Conservation (phyloP, 371 early-diverging fungal genomes). For the Circinella umbellata region DNA sequence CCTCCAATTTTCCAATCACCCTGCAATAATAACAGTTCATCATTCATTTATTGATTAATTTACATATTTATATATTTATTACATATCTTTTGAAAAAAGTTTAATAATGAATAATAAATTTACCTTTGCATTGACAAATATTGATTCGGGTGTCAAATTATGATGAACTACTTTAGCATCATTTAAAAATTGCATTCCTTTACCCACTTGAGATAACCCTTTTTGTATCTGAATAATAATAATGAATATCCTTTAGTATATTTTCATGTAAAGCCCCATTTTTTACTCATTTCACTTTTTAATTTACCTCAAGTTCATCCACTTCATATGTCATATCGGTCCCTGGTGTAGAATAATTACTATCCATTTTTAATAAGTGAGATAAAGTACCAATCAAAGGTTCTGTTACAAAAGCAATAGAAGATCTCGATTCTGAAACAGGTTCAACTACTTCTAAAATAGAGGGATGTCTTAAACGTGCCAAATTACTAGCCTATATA, state of each 20-base stretch:
- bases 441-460: conserved; percentile 86
- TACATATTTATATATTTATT: no score
- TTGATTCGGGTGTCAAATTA: conserved; percentile 75
- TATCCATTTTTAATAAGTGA: conserved; percentile 66
- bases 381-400: conserved; percentile 71
- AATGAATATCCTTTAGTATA: background rate
- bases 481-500: conserved; percentile 68
- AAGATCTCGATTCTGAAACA: conserved; percentile 73
- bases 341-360: conserved; percentile 45
- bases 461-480: conserved; percentile 84
- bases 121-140: conserved; percentile 81
- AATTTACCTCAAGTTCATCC: conserved; percentile 74
- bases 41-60: no score
- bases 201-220: conserved; percentile 81
- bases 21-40: conserved; percentile 25
- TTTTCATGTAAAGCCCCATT: background rate
- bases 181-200: conserved; percentile 76
- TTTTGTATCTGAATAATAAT: conserved; percentile 68
- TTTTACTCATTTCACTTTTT: background rate
- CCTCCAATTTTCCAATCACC: conserved; percentile 94
- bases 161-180: conserved; percentile 82
- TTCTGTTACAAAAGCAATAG: conserved; percentile 84
- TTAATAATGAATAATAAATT: no score
- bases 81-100: no score
- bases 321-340: conserved; percentile 58